Evolutionary conservation across 768 basidiomycete genomes (phyloP), one percentile per base, ranked within the genome.

Genomic region (Rhizopogon vinicolor): DNA sequence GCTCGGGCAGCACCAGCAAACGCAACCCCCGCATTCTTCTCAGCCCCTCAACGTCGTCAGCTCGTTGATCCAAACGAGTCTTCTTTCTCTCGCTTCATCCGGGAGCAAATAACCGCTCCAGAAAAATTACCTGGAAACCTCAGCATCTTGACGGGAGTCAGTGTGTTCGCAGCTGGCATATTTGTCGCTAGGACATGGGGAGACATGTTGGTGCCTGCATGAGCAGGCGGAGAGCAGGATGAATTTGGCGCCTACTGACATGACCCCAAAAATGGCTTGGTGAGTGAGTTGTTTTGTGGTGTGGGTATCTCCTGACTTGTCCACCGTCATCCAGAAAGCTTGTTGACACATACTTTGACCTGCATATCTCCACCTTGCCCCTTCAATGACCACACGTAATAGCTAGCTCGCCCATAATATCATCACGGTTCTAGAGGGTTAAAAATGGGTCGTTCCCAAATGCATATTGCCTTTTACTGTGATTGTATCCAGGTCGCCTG

Each of bases 61-160:
- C 65, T 80, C 43, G 66, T 69, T 35, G 84, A 87, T 66, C 78
- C 83, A 7, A 77, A 87, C 65, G 86, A 89, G 64, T 80, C 84
- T 54, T 68, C 76, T 29, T 83, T 89, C 62, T 79, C 81, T 19
- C 77, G 67, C 12, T 73, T 76, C 64, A 44, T 78, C 58, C 78
- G 85, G 53, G 82, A 83, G 48, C 82, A 91, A 72, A 74, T 91
- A 22, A 79, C 79, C 55, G 79, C 87, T 48, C 85, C 86, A 9
- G 88, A 91, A 60, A 91, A 91, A 68, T 62, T 86, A 14, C 74
- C 78, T 12, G 90, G 90, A 55, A 93, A 92, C 66, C 62, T 91
- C 64, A 88, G 78, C 64, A 80, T 91, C 58, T 62, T 84, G 44
- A 82, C 84, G 7, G 86, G 86, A 18, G 72, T 86, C 7, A 74